Evolutionary conservation across 306 rosid genomes (phyloP).

Genomic region (Argentina anserina): DNA sequence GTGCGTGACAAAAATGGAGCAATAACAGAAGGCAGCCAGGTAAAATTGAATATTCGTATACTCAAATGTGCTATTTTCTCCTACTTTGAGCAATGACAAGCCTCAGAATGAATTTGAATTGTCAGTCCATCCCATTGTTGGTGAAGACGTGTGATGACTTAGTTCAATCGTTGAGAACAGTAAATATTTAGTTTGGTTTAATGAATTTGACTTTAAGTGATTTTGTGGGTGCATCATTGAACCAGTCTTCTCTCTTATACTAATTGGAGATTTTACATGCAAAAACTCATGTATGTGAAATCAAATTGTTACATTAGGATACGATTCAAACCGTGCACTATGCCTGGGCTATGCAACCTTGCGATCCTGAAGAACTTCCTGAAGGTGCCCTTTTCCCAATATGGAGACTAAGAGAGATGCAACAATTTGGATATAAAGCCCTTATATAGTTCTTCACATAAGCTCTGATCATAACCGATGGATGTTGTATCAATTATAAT

Average conservation of each 20-base stretch:
- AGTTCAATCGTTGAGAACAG: not conserved
- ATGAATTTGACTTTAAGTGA: not conserved
- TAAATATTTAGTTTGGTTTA: not conserved
- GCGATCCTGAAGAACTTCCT: slow-evolving; percentile 66
- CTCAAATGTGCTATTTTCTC: not conserved
- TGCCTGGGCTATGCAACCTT: slow-evolving; percentile 83
- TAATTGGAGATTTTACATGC: not conserved
- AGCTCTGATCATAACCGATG: not conserved
- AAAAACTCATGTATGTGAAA: not conserved
- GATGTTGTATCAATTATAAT: slow-evolving; percentile 29
- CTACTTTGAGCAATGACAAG: not conserved
- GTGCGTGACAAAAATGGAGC: slow-evolving; percentile 69
- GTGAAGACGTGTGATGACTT: not conserved
- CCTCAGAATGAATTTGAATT: not conserved
- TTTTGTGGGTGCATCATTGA: not conserved
- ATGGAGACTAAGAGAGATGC: slow-evolving; percentile 90
- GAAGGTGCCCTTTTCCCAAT: slow-evolving; percentile 61
- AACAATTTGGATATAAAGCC: slow-evolving; percentile 65
- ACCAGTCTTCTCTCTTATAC: not conserved
- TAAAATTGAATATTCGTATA: slow-evolving; percentile 16
- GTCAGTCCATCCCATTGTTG: not conserved
- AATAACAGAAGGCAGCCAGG: slow-evolving; percentile 91
- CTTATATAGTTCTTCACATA: slow-evolving; percentile 50
- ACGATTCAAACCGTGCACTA: slow-evolving; percentile 79
- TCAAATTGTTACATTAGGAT: slow-evolving; percentile 38